Percentiles rank a stretch among this genome's conserved stretches.
Evolutionary conservation across 2,329 filamentous ascomycete genomes (phyloP).

Genomic region (Gliomastix tumulicola): DNA sequence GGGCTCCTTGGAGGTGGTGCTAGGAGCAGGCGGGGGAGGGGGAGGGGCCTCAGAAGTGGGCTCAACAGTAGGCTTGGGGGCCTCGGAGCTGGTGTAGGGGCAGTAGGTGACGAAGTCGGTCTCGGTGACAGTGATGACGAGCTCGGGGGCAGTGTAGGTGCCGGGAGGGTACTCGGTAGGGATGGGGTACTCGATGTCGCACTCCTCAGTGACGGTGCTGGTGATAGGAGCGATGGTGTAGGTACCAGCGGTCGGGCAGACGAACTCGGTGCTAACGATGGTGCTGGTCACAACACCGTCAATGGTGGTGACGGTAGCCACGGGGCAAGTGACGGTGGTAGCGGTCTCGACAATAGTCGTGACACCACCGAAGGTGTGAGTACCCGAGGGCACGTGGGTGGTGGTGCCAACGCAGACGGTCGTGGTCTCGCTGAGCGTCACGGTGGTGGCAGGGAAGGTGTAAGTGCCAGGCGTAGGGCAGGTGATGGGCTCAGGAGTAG

Average conservation of each 20-base stretch:
- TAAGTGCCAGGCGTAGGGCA: conserved; percentile 65
- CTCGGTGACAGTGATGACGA: conserved; percentile 61
- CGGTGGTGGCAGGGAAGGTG: conserved; percentile 67
- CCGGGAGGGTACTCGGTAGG: conserved; percentile 60
- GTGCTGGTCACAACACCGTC: conserved; percentile 54
- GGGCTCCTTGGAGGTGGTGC: conserved; percentile 7
- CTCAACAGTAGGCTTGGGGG: conserved; percentile 16
- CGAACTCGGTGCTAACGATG: conserved; percentile 62
- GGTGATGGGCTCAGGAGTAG: conserved; percentile 43
- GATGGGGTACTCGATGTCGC: conserved; percentile 56
- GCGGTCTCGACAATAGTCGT: conserved; percentile 61
- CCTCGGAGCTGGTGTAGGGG: conserved; percentile 50
- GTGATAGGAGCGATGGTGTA: conserved; percentile 69
- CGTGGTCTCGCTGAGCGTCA: conserved; percentile 59
- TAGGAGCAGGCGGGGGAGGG: conserved; percentile 10
- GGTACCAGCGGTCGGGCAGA: conserved; percentile 66
- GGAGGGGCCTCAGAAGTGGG: conserved; percentile 12
- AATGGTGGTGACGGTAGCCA: conserved; percentile 55
- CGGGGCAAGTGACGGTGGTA: conserved; percentile 65
- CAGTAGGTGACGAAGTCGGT: conserved; percentile 64
- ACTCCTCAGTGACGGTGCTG: conserved; percentile 48
- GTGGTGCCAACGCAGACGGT: conserved; percentile 59
- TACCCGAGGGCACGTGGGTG: conserved; percentile 55
- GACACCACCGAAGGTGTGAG: conserved; percentile 64
- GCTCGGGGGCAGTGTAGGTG: conserved; percentile 64